Percentiles rank a stretch among this genome's conserved stretches.
Conservation (phyloP, 2,329 filamentous ascomycete species). For the Pseudogymnoascus sp. region DNA sequence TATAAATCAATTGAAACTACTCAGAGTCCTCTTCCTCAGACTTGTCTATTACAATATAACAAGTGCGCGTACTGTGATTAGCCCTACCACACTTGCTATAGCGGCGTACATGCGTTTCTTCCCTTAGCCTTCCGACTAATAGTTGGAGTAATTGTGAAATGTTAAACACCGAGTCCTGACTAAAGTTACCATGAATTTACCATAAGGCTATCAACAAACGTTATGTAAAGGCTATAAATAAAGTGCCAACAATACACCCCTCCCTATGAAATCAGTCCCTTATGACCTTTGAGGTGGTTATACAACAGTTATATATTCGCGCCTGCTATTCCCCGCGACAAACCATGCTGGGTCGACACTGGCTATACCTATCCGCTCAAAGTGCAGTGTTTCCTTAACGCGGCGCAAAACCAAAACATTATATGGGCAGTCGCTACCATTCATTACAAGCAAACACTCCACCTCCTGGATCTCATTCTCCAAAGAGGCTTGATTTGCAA, state of each 20-base stretch:
- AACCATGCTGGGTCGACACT: constrained; percentile 12
- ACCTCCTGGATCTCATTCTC: constrained; percentile 2
- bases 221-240: no score
- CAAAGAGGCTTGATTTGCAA: constrained; percentile 3
- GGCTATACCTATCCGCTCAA: constrained; percentile 11
- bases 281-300: not conserved
- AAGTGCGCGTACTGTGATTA: not conserved
- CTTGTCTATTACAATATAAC: not conserved
- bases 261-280: not conserved
- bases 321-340: not conserved
- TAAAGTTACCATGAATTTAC: no score
- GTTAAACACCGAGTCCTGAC: not conserved
- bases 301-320: constrained; percentile 11
- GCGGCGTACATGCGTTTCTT: not conserved
- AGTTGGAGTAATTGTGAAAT: not conserved
- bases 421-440: not conserved
- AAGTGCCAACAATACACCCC: no score
- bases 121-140: not conserved
- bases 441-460: constrained; percentile 9
- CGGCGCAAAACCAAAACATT: constrained; percentile 11
- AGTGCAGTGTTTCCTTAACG: constrained; percentile 5
- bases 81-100: not conserved
- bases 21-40: not conserved
- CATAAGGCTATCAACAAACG: no score
- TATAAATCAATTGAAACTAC: not conserved